These are phyloP conservation scores for Stramenopiles sp. DNA, from an alignment of 352 stramenopile genomes.

Conservation along the genomic window DNA sequence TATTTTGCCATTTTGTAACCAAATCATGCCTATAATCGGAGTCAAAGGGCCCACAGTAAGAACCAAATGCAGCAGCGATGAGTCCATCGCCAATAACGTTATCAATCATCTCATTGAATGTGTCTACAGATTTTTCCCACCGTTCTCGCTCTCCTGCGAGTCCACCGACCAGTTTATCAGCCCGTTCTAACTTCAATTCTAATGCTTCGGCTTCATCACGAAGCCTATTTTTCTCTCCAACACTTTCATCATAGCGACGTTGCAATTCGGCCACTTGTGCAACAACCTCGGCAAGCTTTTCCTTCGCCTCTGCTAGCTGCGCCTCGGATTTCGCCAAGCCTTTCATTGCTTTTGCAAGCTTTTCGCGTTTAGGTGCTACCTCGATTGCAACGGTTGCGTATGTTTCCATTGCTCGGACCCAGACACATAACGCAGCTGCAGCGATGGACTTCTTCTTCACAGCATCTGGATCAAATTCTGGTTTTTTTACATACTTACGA, in stretches of 20 bases:
- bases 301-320: conserved; percentile 64
- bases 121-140: conserved; percentile 63
- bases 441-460: conserved; percentile 78
- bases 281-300: conserved; percentile 63
- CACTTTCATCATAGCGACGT: conserved; percentile 55
- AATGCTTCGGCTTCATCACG: conserved; percentile 68
- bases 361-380: conserved; percentile 72
- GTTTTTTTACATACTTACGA: conserved; percentile 45
- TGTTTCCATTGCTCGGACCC: conserved; percentile 86
- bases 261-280: conserved; percentile 70
- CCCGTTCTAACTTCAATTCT: conserved; percentile 64
- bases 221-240: conserved; percentile 71
- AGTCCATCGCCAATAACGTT: conserved; percentile 73
- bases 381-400: conserved; percentile 77
- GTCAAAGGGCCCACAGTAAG: conserved; percentile 74
- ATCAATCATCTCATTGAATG: neutral
- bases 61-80: conserved; percentile 68
- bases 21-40: conserved; percentile 56
- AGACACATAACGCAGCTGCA: conserved; percentile 74
- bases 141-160: conserved; percentile 72
- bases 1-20: conserved; percentile 33
- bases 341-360: conserved; percentile 60
- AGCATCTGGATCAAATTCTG: conserved; percentile 73
- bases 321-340: conserved; percentile 57
- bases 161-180: conserved; percentile 73